A percentile compares a stretch with the other conserved stretches of the same genome.
These are phyloP conservation scores for Fusarium xyrophilum DNA, from an alignment of 2,329 filamentous ascomycete genomes.

Conservation along the genomic window DNA sequence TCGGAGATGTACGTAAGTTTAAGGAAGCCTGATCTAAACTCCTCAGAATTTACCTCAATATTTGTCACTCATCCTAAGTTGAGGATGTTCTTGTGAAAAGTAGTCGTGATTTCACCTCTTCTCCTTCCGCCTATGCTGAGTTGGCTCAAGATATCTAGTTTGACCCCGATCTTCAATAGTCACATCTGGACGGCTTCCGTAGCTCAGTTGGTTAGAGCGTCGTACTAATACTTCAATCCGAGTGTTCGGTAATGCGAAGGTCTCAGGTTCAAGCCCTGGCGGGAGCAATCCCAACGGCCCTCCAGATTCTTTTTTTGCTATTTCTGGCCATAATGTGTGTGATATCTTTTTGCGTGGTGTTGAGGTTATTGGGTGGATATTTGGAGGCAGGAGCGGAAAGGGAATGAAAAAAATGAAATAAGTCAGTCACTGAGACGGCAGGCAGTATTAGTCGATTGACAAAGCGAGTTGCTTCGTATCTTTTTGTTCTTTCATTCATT, in stretches of 20 bases:
- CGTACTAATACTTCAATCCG: conserved; percentile 28
- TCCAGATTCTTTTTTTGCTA: conserved; percentile 7
- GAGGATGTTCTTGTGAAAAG: neutral
- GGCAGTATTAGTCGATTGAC: neutral
- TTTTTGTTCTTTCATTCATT: conserved; percentile 10
- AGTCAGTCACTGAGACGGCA: neutral
- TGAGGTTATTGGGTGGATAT: neutral
- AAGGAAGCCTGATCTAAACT: no score
- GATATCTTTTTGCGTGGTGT: neutral
- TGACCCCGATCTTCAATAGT: neutral
- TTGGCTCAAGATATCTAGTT: rapidly evolving
- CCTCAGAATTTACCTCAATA: neutral
- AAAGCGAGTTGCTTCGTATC: conserved; percentile 16
- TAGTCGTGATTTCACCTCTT: no score
- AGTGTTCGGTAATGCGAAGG: conserved; percentile 26
- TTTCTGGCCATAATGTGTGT: neutral
- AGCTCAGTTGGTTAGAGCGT: conserved; percentile 33
- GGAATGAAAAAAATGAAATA: neutral
- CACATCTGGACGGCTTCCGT: conserved; percentile 28
- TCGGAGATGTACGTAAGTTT: neutral
- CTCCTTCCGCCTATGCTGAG: rapidly evolving
- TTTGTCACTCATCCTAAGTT: no score
- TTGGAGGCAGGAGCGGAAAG: neutral
- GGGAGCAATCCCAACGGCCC: conserved; percentile 23
- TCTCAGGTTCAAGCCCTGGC: conserved; percentile 31